Conservation (phyloP, 768 basidiomycete genomes). For the Leccinum subgranulosum region DNA sequence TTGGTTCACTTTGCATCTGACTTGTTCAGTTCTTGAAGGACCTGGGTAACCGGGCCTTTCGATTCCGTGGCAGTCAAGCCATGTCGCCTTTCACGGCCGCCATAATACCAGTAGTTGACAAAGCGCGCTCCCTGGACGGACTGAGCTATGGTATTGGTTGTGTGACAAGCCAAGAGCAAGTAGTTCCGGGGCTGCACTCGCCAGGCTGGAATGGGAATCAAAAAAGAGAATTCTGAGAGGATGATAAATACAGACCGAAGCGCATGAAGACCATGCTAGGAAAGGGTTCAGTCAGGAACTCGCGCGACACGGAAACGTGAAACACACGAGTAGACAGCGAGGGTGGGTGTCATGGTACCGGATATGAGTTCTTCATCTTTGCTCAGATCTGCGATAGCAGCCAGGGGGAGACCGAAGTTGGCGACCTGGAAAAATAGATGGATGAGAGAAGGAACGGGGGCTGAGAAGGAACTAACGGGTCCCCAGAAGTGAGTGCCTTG, state of each 20-base stretch:
- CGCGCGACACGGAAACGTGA: conserved; percentile 4
- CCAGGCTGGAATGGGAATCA: conserved; percentile 62
- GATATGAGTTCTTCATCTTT: conserved; percentile 98
- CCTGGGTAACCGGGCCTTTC: conserved; percentile 46
- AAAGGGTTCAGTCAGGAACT: conserved; percentile 8
- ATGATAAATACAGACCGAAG: conserved; percentile 53
- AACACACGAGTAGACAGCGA: conserved; percentile 89
- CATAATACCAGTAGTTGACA: conserved; percentile 86
- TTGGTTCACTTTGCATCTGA: conserved; percentile 23
- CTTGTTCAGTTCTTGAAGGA: conserved; percentile 41
- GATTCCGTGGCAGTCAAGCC: conserved; percentile 34
- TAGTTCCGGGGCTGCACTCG: conserved; percentile 95
- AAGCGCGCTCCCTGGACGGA: conserved; percentile 80
- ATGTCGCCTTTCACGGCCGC: conserved; percentile 76
- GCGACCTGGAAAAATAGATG: conserved; percentile 60
- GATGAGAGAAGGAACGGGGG: conserved; percentile 1
- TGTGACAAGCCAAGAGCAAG: conserved; percentile 90
- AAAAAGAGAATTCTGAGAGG: not conserved
- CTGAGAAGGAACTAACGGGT: conserved; percentile 61
- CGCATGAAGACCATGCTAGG: conserved; percentile 86
- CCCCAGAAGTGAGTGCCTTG: conserved; percentile 98
- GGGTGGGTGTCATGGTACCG: conserved; percentile 92
- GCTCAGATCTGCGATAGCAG: conserved; percentile 83
- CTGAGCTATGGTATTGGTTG: conserved; percentile 88
- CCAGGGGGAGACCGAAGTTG: conserved; percentile 97